Conservation (phyloP, 768 basidiomycete genomes). For the Lentinula sp. region DNA sequence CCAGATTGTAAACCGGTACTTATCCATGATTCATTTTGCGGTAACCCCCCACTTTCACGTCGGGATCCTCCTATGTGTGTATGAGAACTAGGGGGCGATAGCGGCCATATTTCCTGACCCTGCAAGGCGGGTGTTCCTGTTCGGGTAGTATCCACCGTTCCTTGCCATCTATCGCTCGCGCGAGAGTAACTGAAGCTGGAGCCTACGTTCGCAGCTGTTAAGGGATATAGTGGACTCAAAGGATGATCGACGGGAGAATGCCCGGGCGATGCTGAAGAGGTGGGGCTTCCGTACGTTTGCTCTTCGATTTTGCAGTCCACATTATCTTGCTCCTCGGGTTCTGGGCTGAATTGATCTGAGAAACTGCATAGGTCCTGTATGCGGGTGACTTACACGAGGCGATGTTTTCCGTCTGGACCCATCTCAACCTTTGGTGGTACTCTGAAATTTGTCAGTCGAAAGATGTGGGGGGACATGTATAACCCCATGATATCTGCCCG, state of each 20-base stretch:
- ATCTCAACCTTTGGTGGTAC: conserved; percentile 77
- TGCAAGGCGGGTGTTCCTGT: neutral
- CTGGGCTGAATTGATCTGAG: conserved; percentile 21
- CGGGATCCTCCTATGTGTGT: neutral
- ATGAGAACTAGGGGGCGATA: neutral
- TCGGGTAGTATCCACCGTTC: neutral
- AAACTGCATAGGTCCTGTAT: neutral
- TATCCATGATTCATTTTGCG: conserved; percentile 2
- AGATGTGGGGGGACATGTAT: conserved; percentile 70
- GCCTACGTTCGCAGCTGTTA: conserved; percentile 13
- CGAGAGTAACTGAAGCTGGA: neutral
- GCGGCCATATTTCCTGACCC: conserved; percentile 3
- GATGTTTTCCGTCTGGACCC: conserved; percentile 60
- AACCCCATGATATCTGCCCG: conserved; percentile 68
- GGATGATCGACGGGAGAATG: conserved; percentile 30
- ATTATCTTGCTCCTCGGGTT: conserved; percentile 38
- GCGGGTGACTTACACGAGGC: conserved; percentile 50
- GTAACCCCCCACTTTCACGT: neutral
- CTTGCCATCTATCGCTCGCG: conserved; percentile 1
- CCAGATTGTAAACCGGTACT: neutral
- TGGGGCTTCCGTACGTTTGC: conserved; percentile 33
- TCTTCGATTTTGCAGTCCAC: conserved; percentile 47
- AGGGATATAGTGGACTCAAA: conserved; percentile 25
- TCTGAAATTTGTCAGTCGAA: conserved; percentile 76
- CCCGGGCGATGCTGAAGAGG: conserved; percentile 21